These are phyloP conservation scores for Volvariella volvacea DNA, from an alignment of 1,284 basidiomycete species.

Conservation along the genomic window DNA sequence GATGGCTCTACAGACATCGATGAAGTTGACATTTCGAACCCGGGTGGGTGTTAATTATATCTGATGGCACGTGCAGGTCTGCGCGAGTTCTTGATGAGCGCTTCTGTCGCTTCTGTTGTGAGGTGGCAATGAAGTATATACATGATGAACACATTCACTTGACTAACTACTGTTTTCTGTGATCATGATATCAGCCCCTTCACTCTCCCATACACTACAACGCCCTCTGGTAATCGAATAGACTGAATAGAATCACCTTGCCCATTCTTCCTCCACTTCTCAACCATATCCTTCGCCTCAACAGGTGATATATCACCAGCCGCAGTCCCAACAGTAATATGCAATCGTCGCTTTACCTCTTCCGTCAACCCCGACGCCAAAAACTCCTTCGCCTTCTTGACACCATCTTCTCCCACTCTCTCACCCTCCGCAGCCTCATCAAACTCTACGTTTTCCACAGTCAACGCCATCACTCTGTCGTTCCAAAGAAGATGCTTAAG, in stretches of 20 bases:
- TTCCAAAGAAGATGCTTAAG: slow-evolving; percentile 74
- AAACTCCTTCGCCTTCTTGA: slow-evolving; percentile 24
- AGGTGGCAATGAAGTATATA: no score
- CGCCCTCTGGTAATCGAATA: background rate
- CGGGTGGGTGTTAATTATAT: no score
- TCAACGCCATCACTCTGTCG: slow-evolving; percentile 72
- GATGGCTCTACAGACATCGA: no score
- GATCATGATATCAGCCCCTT: slow-evolving; percentile 2
- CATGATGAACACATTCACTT: no score
- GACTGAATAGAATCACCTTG: slow-evolving; percentile 3
- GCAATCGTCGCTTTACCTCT: slow-evolving; percentile 49
- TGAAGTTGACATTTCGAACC: no score
- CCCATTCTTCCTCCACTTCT: slow-evolving; percentile 39
- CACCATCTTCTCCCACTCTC: slow-evolving; percentile 26
- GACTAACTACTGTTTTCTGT: no score
- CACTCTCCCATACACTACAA: slow-evolving; percentile 6
- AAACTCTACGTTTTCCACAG: slow-evolving; percentile 51
- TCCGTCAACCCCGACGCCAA: slow-evolving; percentile 45
- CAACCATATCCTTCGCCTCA: slow-evolving; percentile 66
- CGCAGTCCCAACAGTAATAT: slow-evolving; percentile 86
- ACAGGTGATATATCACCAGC: slow-evolving; percentile 51
- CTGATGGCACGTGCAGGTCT: no score
- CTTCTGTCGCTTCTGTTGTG: no score
- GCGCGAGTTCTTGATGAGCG: no score
- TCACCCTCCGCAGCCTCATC: slow-evolving; percentile 15